These are phyloP conservation scores for Agapanthus africanus DNA, from an alignment of 106 monocot genomes.

Conservation along the genomic window DNA sequence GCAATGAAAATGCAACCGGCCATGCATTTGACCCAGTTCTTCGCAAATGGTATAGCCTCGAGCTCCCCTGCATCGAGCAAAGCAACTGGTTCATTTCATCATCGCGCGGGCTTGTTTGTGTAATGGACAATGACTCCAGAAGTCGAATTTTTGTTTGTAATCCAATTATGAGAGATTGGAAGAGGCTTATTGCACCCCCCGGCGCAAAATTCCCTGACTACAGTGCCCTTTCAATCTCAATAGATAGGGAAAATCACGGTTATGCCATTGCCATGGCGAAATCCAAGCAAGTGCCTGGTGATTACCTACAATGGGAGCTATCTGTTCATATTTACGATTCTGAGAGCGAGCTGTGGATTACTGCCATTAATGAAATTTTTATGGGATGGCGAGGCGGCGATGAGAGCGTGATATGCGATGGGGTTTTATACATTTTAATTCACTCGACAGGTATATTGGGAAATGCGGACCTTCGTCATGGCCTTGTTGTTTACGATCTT, in stretches of 20 bases:
- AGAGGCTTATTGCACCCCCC: slow-evolving; percentile 44
- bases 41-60: slow-evolving; percentile 72
- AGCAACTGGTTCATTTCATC: slow-evolving; percentile 73
- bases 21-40: slow-evolving; percentile 68
- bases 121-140: slow-evolving; percentile 77
- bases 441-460: slow-evolving; percentile 49
- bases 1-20: slow-evolving; percentile 35
- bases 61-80: slow-evolving; percentile 72
- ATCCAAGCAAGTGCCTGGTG: slow-evolving; percentile 57
- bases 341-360: slow-evolving; percentile 33
- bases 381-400: slow-evolving; percentile 87
- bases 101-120: slow-evolving; percentile 74
- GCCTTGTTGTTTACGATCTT: slow-evolving; percentile 58
- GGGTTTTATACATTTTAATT: slow-evolving; percentile 67
- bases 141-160: slow-evolving; percentile 66
- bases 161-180: slow-evolving; percentile 72
- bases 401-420: slow-evolving; percentile 75
- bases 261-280: slow-evolving; percentile 55
- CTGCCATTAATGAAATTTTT: slow-evolving; percentile 42
- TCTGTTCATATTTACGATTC: slow-evolving; percentile 71
- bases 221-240: slow-evolving; percentile 58
- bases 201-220: slow-evolving; percentile 50
- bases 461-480: slow-evolving; percentile 48
- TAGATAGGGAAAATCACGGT: slow-evolving; percentile 24
- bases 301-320: slow-evolving; percentile 76